Percentiles rank a stretch among this genome's conserved stretches.
Conservation (phyloP, 306 rosid genomes). For the Quillaja saponaria region DNA sequence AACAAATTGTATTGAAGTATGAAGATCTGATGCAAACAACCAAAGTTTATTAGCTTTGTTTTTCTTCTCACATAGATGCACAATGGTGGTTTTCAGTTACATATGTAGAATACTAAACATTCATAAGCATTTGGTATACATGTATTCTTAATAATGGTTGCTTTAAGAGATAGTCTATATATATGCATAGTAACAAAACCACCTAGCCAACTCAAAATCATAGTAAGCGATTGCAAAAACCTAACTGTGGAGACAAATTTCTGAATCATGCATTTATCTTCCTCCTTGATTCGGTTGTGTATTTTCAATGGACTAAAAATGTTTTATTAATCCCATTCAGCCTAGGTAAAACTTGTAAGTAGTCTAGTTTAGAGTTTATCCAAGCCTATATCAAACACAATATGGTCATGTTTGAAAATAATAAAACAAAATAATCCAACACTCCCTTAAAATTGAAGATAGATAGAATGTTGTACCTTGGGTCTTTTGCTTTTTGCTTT, state of each 20-base stretch:
- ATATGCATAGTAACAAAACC: conserved; percentile 10
- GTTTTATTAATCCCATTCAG: not conserved
- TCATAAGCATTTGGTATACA: conserved; percentile 12
- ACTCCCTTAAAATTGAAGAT: conserved; percentile 21
- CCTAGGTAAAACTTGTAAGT: conserved; percentile 14
- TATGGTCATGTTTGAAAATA: conserved; percentile 15
- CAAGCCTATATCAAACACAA: not conserved
- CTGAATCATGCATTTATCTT: not conserved
- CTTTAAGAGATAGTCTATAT: conserved; percentile 20
- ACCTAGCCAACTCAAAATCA: conserved; percentile 1
- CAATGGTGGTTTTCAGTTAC: conserved; percentile 25
- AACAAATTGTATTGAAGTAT: too few relatives aligned
- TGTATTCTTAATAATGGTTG: conserved; percentile 12
- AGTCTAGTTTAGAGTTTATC: conserved; percentile 21
- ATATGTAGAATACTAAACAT: conserved; percentile 13
- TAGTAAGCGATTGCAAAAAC: conserved; percentile 12
- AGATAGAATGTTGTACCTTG: conserved; percentile 58
- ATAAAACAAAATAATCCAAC: conserved; percentile 15
- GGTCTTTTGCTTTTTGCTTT: conserved; percentile 52
- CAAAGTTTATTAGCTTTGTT: too few relatives aligned
- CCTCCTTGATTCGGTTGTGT: conserved; percentile 3
- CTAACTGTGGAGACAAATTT: conserved; percentile 20
- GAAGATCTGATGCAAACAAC: too few relatives aligned
- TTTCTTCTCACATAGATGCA: conserved; percentile 13
- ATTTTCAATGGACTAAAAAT: not conserved